These are phyloP conservation scores for Millerozyma acaciae DNA, from an alignment of 805 yeast genomes.

Conservation along the genomic window DNA sequence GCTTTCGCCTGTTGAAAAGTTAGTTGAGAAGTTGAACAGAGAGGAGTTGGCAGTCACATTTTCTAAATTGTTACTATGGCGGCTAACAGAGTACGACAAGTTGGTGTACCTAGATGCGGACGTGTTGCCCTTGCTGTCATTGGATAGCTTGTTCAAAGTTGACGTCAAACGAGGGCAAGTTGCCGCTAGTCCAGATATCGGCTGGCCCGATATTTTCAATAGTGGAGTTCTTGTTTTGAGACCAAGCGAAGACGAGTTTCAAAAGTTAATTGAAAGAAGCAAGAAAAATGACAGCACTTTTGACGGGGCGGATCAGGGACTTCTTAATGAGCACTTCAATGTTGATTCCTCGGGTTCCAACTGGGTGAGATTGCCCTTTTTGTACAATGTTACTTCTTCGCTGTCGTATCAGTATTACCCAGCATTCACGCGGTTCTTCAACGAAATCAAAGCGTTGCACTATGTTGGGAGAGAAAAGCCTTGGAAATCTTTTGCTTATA, in stretches of 20 bases:
- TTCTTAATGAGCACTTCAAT: constrained; percentile 71
- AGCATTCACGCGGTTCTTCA: constrained; percentile 45
- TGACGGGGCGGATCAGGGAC: constrained; percentile 93
- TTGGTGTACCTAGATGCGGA: constrained; percentile 65
- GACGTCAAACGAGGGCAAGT: constrained; percentile 23
- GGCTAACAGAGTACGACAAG: constrained; percentile 38
- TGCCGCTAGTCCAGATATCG: constrained; percentile 72
- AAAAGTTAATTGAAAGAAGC: constrained; percentile 32
- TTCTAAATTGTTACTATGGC: constrained; percentile 59
- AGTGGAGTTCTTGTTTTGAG: constrained; percentile 66
- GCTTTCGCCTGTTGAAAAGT: constrained; percentile 22
- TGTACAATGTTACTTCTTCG: constrained; percentile 75
- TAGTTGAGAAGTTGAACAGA: constrained; percentile 37
- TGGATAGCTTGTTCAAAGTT: constrained; percentile 27
- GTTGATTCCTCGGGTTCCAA: constrained; percentile 13
- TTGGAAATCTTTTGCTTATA: constrained; percentile 19
- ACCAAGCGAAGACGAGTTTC: constrained; percentile 46
- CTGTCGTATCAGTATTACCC: constrained; percentile 68
- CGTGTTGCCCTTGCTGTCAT: constrained; percentile 45
- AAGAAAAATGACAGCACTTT: constrained; percentile 38
- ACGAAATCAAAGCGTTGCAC: constrained; percentile 27
- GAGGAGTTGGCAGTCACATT: constrained; percentile 52
- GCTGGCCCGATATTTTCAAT: constrained; percentile 90
- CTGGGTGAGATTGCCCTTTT: constrained; percentile 77
- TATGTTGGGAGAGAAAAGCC: constrained; percentile 33